phyloP scores from a whole-genome alignment of 148 eudicot species.

The Chenopodium formosanum region DNA sequence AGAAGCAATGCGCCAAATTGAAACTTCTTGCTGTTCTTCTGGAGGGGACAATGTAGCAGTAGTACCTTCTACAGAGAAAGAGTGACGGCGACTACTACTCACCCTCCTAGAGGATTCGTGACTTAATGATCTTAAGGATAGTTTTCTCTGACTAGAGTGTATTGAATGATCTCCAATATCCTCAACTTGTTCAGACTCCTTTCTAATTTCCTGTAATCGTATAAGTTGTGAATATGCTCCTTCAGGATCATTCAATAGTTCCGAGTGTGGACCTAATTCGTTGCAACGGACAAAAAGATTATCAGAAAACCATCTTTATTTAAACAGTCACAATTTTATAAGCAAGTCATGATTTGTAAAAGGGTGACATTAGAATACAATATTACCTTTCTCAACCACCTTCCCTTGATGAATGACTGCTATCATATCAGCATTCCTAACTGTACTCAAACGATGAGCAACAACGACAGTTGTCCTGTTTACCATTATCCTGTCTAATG shows the following conservation, averaged over 20 bases:
- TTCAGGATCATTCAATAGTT: conserved; percentile 66
- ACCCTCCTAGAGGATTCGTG: conserved; percentile 41
- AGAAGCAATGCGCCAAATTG: conserved; percentile 27
- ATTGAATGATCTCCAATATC: conserved; percentile 31
- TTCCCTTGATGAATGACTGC: conserved; percentile 75
- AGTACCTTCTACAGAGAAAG: conserved; percentile 28
- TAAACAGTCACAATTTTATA: background rate
- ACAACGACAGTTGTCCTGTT: conserved; percentile 73
- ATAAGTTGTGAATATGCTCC: conserved; percentile 90
- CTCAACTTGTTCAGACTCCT: conserved; percentile 23
- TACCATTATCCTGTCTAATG: conserved; percentile 70
- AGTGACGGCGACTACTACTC: conserved; percentile 42
- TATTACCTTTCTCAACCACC: conserved; percentile 73
- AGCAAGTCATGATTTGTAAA: background rate
- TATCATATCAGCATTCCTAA: conserved; percentile 74
- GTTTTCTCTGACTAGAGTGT: conserved; percentile 44
- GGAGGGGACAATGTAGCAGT: conserved; percentile 15
- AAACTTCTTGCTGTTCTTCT: conserved; percentile 34
- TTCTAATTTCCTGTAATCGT: conserved; percentile 52
- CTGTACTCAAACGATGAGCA: conserved; percentile 79
- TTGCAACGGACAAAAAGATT: background rate
- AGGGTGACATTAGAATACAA: background rate
- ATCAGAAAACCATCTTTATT: background rate
- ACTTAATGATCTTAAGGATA: conserved; percentile 52
- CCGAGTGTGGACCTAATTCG: conserved; percentile 57